Evolutionary conservation across 78 protist species (phyloP).

Genomic region (Planoprotostelium fungivorum): DNA sequence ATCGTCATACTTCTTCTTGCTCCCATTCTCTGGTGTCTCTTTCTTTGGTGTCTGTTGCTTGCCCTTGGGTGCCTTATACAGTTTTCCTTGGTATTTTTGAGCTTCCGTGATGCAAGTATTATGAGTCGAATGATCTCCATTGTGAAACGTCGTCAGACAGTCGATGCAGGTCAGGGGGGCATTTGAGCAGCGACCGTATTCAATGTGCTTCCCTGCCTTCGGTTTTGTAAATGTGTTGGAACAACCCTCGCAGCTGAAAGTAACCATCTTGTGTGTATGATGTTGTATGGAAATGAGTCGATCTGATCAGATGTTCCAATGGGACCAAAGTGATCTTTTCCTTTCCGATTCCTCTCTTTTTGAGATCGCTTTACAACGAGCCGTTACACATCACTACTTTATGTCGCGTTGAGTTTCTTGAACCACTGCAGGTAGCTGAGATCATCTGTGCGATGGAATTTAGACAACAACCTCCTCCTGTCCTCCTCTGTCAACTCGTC

Average conservation of each 20-base stretch:
- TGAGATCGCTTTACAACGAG: too few relatives aligned
- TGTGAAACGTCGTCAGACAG: not conserved
- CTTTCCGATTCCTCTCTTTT: too few relatives aligned
- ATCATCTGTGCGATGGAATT: constrained; percentile 7
- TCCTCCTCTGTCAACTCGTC: constrained; percentile 5
- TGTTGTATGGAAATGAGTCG: too few relatives aligned
- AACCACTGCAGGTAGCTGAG: not conserved
- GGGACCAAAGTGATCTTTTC: too few relatives aligned
- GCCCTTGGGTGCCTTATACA: not conserved
- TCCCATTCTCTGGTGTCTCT: not conserved
- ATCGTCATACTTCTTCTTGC: not conserved
- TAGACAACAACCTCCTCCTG: constrained; percentile 1
- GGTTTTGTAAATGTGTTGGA: not conserved
- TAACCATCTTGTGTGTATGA: not conserved
- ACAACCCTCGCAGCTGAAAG: not conserved
- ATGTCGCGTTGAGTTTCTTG: not conserved
- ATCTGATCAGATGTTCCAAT: too few relatives aligned
- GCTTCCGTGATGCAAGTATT: not conserved
- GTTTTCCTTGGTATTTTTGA: not conserved
- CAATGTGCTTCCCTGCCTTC: not conserved
- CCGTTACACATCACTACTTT: too few relatives aligned
- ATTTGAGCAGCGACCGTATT: not conserved
- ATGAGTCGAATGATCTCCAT: not conserved
- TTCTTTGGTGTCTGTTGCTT: not conserved
- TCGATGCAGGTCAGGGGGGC: not conserved